Evolutionary conservation across 2,329 filamentous ascomycete species (phyloP).

Genomic region (Pseudopyricularia cyperi): DNA sequence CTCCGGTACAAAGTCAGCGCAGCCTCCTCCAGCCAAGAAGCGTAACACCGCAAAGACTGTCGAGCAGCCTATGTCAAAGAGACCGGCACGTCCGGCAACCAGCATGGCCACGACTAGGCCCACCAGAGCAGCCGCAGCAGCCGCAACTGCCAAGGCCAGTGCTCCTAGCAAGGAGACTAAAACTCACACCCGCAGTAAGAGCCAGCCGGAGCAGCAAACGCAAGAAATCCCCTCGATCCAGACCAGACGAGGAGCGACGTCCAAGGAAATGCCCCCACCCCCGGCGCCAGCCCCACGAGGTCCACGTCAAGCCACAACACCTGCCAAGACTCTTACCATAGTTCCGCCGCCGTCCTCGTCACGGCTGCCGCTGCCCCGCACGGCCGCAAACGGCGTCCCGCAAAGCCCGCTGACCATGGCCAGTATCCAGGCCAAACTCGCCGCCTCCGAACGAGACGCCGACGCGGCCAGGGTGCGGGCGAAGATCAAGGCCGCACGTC

Average conservation of each 20-base stretch:
- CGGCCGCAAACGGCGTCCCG: slow-evolving; percentile 20
- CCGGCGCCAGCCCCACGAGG: slow-evolving; percentile 6
- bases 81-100: not conserved
- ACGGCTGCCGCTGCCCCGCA: slow-evolving; percentile 20
- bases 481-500: slow-evolving; percentile 43
- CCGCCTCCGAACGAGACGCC: slow-evolving; percentile 49
- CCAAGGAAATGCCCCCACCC: slow-evolving; percentile 5
- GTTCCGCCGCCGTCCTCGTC: slow-evolving; percentile 13
- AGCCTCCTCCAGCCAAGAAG: slow-evolving; percentile 2
- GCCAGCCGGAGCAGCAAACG: not conserved
- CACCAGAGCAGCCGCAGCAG: not conserved
- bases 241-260: not conserved
- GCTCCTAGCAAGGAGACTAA: not conserved
- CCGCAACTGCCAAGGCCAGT: not conserved
- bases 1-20: not conserved
- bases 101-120: not conserved
- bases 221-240: not conserved
- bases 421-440: slow-evolving; percentile 49
- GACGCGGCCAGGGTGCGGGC: slow-evolving; percentile 50
- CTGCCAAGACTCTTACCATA: slow-evolving; percentile 7
- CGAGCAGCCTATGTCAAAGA: not conserved
- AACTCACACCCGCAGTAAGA: not conserved
- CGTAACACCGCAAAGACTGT: slow-evolving; percentile 1
- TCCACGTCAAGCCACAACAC: not conserved
- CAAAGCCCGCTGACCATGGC: slow-evolving; percentile 49